Percentiles rank a stretch among this genome's conserved stretches.
phyloP scores from a whole-genome alignment of 2,329 filamentous ascomycete species.

The Penicillium occitanis region DNA sequence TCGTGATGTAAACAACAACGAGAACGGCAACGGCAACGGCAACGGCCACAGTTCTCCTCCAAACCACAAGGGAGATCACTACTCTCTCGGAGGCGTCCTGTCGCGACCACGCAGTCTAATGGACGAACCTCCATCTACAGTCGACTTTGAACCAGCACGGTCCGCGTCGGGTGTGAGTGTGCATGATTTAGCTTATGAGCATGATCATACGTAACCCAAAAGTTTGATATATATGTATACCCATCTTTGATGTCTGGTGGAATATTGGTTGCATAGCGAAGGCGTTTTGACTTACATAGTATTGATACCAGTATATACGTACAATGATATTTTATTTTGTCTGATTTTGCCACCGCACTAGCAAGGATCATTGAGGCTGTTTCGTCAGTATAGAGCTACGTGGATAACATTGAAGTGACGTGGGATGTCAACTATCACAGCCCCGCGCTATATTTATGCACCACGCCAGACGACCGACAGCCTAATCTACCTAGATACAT shows the following conservation, averaged over 20 bases:
- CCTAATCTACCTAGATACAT: neutral
- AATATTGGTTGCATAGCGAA: neutral
- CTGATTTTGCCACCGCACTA: neutral
- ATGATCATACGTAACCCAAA: slow-evolving; percentile 1
- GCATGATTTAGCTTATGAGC: slow-evolving; percentile 18
- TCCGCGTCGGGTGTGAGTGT: slow-evolving; percentile 5
- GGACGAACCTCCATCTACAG: slow-evolving; percentile 16
- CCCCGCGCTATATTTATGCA: neutral
- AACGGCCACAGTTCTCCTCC: neutral
- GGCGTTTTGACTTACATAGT: neutral
- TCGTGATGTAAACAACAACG: neutral
- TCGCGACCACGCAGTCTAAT: slow-evolving; percentile 23
- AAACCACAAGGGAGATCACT: slow-evolving; percentile 9
- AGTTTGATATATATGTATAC: neutral
- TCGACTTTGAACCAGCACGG: neutral
- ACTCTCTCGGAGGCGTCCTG: slow-evolving; percentile 21
- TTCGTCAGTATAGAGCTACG: too few species aligned
- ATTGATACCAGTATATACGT: neutral
- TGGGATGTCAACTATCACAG: neutral
- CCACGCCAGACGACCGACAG: too few species aligned
- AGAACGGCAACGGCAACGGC: neutral
- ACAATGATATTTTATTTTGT: neutral
- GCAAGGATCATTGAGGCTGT: neutral
- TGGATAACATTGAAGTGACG: too few species aligned
- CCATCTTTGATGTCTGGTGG: neutral